Base-by-base conservation (phyloP, 108 stramenopile species). In the Pseudonitzschia multiseries region DNA sequence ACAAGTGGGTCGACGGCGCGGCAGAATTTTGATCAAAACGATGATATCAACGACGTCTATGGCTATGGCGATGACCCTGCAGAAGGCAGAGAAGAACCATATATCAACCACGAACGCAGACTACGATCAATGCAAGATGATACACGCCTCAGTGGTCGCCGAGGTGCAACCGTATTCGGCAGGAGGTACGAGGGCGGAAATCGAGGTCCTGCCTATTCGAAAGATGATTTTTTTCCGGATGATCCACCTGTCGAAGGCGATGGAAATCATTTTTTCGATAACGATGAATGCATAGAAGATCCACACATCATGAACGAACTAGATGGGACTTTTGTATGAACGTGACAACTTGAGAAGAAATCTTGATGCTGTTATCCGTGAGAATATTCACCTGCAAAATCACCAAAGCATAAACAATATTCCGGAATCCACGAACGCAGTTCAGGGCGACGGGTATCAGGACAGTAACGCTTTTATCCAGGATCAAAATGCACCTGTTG, bases 1-100 rank as follows among this genome's bases (percentile, higher is more conserved):
- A 18, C 64, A 20, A 65, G 64, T 42, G 64, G 64, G 40, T 65
- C 64, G 17, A 65, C 64, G 24, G 64, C 64, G n/a, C 21, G 17
- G 42, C 64, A 65, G 36, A 65, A 65, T 41, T 43, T 42, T n/a
- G 64, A 41, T 65, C 64, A 65, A 44, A 36, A 65, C 42, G 64
- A 44, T 41, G 40, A 65, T 21, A 42, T 42, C 21, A 44, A 41
- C 40, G 64, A 65, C 36, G 42, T 65, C 8, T 65, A 65, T 65
- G 64, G 64, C 32, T 65, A 65, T 24, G 36, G n/a, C 9, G 15
- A 14, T 8, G 40, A 27, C n/a, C 18, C 4, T 42, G 9, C 5
- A 5, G 64, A 65, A 20, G 64, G 5, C 18, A 36, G 40, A 41
- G 0, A 0, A 26, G 57, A 59, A 27, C 57, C 0, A 26, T 27